These are phyloP conservation scores for Arctium lappa DNA, from an alignment of 129 eudicot genomes.

Conservation along the genomic window DNA sequence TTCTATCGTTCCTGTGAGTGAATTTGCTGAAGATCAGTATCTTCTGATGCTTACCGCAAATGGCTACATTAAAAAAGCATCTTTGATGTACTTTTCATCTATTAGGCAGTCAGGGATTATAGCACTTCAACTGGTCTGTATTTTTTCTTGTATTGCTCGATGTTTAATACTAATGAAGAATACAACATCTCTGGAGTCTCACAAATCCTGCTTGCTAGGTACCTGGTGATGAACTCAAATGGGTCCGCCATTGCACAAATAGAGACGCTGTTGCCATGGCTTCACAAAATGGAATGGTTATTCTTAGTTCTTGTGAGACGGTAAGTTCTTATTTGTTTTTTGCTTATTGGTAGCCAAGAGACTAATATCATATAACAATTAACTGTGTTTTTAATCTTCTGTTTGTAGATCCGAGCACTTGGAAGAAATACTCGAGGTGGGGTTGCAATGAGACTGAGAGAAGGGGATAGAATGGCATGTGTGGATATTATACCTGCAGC, in stretches of 20 bases:
- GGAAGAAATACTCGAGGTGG: slow-evolving; percentile 91
- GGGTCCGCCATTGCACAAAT: slow-evolving; percentile 90
- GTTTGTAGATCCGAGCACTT: slow-evolving; percentile 71
- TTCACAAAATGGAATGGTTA: slow-evolving; percentile 87
- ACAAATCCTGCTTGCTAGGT: slow-evolving; percentile 51
- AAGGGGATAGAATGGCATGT: slow-evolving; percentile 85
- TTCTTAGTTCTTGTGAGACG: slow-evolving; percentile 68
- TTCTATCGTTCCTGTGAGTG: slow-evolving; percentile 87
- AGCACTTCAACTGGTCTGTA: slow-evolving; percentile 89
- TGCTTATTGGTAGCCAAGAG: not conserved
- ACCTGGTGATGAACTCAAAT: slow-evolving; percentile 90
- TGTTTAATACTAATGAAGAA: not conserved
- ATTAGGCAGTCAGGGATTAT: slow-evolving; percentile 88
- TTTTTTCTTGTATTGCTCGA: slow-evolving; percentile 10
- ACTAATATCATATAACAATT: not conserved
- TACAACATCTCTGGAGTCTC: slow-evolving; percentile 5
- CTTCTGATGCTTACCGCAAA: slow-evolving; percentile 90
- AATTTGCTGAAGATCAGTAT: slow-evolving; percentile 85
- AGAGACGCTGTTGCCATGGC: slow-evolving; percentile 97
- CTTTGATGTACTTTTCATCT: slow-evolving; percentile 81
- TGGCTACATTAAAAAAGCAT: slow-evolving; percentile 87
- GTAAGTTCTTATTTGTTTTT: slow-evolving; percentile 44
- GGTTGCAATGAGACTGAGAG: slow-evolving; percentile 80
- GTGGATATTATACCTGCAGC: slow-evolving; percentile 82
- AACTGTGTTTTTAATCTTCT: not conserved